A percentile compares a stretch with the other conserved stretches of the same genome.
Evolutionary conservation across 2,329 filamentous ascomycete genomes (phyloP).

Genomic region (Monilinia fructigena): DNA sequence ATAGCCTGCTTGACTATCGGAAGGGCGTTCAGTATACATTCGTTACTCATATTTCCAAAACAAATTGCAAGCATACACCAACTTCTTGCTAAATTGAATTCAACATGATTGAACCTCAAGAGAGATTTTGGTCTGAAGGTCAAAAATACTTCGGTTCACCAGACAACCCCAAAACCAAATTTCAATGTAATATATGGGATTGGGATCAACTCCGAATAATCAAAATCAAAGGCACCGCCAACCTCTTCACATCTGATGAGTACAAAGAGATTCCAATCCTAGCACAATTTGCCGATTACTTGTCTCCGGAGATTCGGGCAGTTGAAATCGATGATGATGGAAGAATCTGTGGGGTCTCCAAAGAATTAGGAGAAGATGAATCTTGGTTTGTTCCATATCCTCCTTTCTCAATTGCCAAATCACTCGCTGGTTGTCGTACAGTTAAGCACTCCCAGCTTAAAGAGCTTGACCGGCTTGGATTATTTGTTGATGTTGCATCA

Average conservation of each 20-base stretch:
- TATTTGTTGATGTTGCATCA: neutral
- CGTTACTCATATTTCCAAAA: too few species aligned
- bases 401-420: neutral
- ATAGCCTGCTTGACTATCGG: too few species aligned
- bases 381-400: neutral
- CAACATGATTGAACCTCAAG: neutral
- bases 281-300: neutral
- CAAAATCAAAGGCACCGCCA: neutral
- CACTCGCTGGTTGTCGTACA: neutral
- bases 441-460: neutral
- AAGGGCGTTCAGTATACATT: too few species aligned
- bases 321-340: neutral
- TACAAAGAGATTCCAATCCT: neutral
- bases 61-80: too few species aligned
- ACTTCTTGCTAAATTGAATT: too few species aligned
- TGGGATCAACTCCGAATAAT: conserved; percentile 6
- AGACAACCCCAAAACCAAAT: neutral
- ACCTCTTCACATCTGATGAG: neutral
- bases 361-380: neutral
- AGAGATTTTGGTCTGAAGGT: neutral
- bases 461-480: neutral
- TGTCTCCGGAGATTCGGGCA: neutral
- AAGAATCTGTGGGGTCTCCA: neutral
- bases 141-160: neutral
- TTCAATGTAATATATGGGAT: neutral